phyloP scores from a whole-genome alignment of 2,329 filamentous ascomycete genomes.

The Diplodia scrobiculata region DNA sequence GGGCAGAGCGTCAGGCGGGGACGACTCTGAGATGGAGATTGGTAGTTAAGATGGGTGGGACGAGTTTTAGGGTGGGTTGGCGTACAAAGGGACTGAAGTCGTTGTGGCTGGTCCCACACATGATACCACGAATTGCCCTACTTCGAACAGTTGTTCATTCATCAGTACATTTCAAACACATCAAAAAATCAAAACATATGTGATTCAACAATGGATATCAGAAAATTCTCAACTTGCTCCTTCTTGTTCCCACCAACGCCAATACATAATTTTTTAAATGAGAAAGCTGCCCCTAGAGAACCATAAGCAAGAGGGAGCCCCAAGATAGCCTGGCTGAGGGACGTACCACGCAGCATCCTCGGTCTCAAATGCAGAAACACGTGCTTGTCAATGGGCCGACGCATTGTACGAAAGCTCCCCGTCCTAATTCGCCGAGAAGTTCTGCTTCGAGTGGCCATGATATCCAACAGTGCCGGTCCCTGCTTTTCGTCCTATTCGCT shows the following conservation, averaged over 20 bases:
- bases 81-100: background rate
- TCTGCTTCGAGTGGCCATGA: background rate
- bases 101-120: constrained; percentile 14
- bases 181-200: background rate
- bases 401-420: background rate
- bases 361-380: background rate
- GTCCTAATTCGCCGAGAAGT: background rate
- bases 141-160: background rate
- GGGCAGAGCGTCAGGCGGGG: background rate
- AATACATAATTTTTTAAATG: background rate
- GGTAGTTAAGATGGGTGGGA: background rate
- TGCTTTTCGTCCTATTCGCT: background rate
- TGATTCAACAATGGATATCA: constrained; percentile 19
- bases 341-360: constrained; percentile 23
- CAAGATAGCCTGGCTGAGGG: background rate
- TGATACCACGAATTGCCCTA: constrained; percentile 10
- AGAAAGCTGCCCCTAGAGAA: background rate
- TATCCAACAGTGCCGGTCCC: background rate
- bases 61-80: background rate
- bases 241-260: constrained; percentile 24
- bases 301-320: background rate
- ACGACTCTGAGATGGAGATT: background rate
- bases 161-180: constrained; percentile 2
- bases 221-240: constrained; percentile 22
- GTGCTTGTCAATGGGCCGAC: background rate